A percentile compares a stretch with the other conserved stretches of the same genome.
Evolutionary conservation across 2,329 filamentous ascomycete genomes (phyloP).

Genomic region (Calonectria henricotiae): DNA sequence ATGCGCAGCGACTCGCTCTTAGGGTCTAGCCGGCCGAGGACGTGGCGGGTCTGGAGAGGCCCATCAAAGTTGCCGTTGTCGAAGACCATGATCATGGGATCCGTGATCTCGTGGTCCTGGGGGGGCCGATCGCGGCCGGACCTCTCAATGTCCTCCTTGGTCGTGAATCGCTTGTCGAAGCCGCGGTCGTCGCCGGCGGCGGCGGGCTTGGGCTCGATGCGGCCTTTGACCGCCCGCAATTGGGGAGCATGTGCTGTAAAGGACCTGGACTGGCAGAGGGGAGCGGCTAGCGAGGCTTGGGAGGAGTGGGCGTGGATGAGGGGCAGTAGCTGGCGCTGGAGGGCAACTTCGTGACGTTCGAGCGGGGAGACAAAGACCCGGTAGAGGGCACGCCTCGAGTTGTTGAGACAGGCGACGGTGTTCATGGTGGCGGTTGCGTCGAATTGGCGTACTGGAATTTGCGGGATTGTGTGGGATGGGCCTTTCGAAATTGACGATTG

Average conservation of each 20-base stretch:
- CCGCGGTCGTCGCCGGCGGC: slow-evolving; percentile 43
- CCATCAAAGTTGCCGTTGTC: slow-evolving; percentile 60
- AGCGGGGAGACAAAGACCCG: slow-evolving; percentile 64
- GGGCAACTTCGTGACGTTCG: slow-evolving; percentile 50
- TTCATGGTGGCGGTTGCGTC: slow-evolving; percentile 57
- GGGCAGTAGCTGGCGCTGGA: slow-evolving; percentile 48
- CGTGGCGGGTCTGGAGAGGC: slow-evolving; percentile 58
- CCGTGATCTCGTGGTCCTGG: slow-evolving; percentile 64
- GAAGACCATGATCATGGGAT: slow-evolving; percentile 62
- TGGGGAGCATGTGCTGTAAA: slow-evolving; percentile 39
- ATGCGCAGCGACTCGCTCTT: slow-evolving; percentile 61
- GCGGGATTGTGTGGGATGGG: background rate
- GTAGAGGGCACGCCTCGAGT: slow-evolving; percentile 64
- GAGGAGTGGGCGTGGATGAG: slow-evolving; percentile 36
- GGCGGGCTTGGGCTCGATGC: background rate
- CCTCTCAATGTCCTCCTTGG: slow-evolving; percentile 54
- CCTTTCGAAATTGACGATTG: background rate
- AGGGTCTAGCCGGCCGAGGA: slow-evolving; percentile 62
- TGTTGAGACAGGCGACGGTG: slow-evolving; percentile 60
- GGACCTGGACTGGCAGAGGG: slow-evolving; percentile 39
- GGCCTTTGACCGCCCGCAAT: slow-evolving; percentile 25
- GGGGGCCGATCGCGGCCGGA: slow-evolving; percentile 60
- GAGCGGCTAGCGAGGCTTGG: slow-evolving; percentile 10
- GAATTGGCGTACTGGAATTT: slow-evolving; percentile 7
- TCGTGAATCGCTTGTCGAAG: slow-evolving; percentile 59